Conservation (phyloP, 2,329 filamentous ascomycete species). For the Cylindrodendrum hubeiense region DNA sequence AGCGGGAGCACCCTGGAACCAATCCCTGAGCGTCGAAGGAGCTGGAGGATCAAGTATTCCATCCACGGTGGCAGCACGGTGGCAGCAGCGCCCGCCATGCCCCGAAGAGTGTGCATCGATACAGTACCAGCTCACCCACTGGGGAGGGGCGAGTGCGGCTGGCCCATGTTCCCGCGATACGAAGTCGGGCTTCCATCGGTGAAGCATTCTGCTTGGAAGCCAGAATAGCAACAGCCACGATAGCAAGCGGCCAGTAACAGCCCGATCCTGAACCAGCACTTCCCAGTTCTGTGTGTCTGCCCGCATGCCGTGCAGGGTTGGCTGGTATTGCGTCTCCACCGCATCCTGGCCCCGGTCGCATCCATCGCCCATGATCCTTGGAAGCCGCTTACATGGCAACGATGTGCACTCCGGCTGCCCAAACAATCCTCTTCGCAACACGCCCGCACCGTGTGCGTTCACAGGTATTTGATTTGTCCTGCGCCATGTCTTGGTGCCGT, state of each 20-base stretch:
- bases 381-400: constrained; percentile 20
- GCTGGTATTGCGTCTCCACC: constrained; percentile 18
- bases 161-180: constrained; percentile 9
- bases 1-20: not conserved
- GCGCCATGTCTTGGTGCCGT: constrained; percentile 1
- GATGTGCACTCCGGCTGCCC: constrained; percentile 17
- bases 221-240: constrained; percentile 28
- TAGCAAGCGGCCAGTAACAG: constrained; percentile 10
- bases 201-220: constrained; percentile 19
- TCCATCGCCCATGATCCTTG: constrained; percentile 23
- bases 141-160: constrained; percentile 6
- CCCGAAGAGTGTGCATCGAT: not conserved
- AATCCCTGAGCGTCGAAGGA: not conserved
- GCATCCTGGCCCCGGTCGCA: constrained; percentile 14
- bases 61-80: not conserved
- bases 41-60: not conserved
- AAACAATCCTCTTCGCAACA: constrained; percentile 14
- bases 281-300: constrained; percentile 9
- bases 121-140: not conserved
- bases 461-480: constrained; percentile 34
- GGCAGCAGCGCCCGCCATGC: not conserved
- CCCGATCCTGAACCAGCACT: constrained; percentile 3
- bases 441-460: constrained; percentile 31
- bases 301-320: constrained; percentile 24
- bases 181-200: constrained; percentile 16